Evolutionary conservation across 2,329 filamentous ascomycete species (phyloP).

Genomic region (Fusarium globosum): DNA sequence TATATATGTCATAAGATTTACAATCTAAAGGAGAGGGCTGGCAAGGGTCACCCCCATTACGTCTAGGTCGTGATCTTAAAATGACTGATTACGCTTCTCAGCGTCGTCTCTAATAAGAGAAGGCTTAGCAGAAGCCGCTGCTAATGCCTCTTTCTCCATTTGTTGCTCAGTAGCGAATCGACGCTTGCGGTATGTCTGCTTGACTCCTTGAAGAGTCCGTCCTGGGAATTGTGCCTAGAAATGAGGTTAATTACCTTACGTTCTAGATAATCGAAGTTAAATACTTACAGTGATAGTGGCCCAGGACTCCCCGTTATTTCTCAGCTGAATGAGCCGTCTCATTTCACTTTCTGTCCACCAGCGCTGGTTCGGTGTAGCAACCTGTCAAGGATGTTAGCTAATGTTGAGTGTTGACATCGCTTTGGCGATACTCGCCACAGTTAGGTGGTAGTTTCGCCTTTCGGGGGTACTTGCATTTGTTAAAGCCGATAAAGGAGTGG

Average conservation of each 20-base stretch:
- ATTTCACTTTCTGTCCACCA: conserved; percentile 19
- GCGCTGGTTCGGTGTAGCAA: not conserved
- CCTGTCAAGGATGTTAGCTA: not conserved
- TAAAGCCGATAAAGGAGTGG: not conserved
- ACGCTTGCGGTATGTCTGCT: conserved; percentile 20
- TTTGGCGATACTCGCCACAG: accelerated
- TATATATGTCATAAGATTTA: not conserved
- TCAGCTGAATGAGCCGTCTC: not conserved
- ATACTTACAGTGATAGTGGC: not conserved
- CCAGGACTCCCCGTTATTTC: not conserved
- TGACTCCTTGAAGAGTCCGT: conserved; percentile 2
- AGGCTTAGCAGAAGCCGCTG: not conserved
- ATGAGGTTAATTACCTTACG: not conserved
- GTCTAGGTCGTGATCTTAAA: accelerated
- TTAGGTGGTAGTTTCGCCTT: too few relatives aligned
- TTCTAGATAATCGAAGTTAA: accelerated
- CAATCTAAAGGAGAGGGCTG: too few relatives aligned
- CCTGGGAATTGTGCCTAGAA: not conserved
- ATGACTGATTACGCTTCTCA: not conserved
- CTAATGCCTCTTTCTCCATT: not conserved
- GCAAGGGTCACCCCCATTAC: not conserved
- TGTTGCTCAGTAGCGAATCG: not conserved
- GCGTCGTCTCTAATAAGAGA: too few relatives aligned
- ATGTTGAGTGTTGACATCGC: not conserved
- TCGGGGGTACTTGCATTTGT: too few relatives aligned